A percentile compares a stretch with the other conserved stretches of the same genome.
Conservation (phyloP, 129 eudicot genomes). For the Daucus carota region DNA sequence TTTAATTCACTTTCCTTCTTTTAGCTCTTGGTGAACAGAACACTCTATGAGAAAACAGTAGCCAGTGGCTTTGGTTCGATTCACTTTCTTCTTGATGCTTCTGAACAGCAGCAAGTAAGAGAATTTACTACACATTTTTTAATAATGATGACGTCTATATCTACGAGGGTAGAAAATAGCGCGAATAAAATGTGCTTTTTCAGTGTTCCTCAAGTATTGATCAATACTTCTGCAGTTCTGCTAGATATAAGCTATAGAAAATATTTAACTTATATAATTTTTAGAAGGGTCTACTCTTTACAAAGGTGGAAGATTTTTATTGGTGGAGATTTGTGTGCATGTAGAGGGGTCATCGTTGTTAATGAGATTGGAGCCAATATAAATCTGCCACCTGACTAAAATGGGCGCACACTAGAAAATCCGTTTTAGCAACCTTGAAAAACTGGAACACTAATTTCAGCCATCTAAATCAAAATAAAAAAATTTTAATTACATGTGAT, state of each 20-base stretch:
- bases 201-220: not conserved
- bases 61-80: constrained; percentile 99
- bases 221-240: not conserved
- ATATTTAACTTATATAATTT: not conserved
- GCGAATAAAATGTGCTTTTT: not conserved
- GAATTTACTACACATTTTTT: constrained; percentile 4
- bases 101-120: constrained; percentile 92
- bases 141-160: not conserved
- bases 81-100: constrained; percentile 95
- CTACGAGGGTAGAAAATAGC: not conserved
- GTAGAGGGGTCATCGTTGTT: too few species aligned
- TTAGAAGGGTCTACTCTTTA: too few species aligned
- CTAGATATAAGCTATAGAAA: not conserved
- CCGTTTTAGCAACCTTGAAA: not conserved
- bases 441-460: not conserved
- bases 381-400: too few species aligned
- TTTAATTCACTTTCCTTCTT: constrained; percentile 5
- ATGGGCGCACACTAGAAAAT: too few species aligned
- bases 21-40: constrained; percentile 89
- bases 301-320: too few species aligned
- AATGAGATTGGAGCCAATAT: too few species aligned
- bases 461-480: not conserved
- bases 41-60: constrained; percentile 88
- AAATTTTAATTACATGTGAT: not conserved
- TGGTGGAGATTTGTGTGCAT: too few species aligned